These are phyloP conservation scores for Lithocarpus polystachyus DNA, from an alignment of 306 rosid species.

Conservation along the genomic window DNA sequence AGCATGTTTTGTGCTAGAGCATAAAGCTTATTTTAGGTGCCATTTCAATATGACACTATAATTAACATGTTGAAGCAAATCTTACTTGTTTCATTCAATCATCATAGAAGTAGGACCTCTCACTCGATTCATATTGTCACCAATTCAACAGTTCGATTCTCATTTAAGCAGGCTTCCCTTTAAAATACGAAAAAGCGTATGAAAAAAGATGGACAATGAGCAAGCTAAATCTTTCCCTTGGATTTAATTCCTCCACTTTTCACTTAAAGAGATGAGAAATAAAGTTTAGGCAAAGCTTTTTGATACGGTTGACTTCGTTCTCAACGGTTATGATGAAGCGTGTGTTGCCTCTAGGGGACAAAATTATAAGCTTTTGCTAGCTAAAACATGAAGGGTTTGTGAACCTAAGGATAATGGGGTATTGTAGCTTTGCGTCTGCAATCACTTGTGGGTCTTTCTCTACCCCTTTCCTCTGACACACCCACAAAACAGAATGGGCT, in stretches of 20 bases:
- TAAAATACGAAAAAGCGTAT: not conserved
- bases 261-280: not conserved
- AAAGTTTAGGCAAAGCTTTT: constrained; percentile 17
- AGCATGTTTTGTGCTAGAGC: constrained; percentile 28
- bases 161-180: constrained; percentile 13
- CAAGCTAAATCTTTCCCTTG: constrained; percentile 24
- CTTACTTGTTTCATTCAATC: constrained; percentile 18
- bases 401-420: constrained; percentile 13
- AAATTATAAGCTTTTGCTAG: constrained; percentile 35
- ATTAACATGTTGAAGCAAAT: constrained; percentile 28
- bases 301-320: constrained; percentile 48
- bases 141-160: constrained; percentile 12
- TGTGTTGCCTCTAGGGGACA: constrained; percentile 52
- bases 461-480: constrained; percentile 25
- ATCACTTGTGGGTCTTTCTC: constrained; percentile 35
- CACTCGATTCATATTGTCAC: constrained; percentile 8
- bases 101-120: constrained; percentile 17
- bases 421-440: constrained; percentile 26
- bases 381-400: constrained; percentile 23
- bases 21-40: constrained; percentile 6
- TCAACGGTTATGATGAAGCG: constrained; percentile 60
- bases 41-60: constrained; percentile 21
- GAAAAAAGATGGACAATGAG: constrained; percentile 11
- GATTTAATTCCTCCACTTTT: constrained; percentile 26
- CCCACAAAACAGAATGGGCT: constrained; percentile 20